Percentiles rank a stretch among this genome's conserved stretches.
These are phyloP conservation scores for Hortiboletus flavorubellus DNA, from an alignment of 768 basidiomycete species.

Conservation along the genomic window DNA sequence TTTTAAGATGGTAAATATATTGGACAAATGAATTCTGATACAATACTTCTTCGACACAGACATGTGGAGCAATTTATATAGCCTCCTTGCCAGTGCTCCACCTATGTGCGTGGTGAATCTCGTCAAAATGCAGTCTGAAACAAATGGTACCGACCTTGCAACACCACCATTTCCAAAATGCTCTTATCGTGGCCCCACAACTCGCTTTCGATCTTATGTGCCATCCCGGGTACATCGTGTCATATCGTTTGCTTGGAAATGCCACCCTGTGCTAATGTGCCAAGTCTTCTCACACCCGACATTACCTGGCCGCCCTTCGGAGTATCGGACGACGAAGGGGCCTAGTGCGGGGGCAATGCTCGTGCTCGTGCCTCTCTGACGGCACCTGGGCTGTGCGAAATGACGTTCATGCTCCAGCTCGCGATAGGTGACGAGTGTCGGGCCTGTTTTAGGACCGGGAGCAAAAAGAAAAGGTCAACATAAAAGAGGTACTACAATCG, in stretches of 20 bases:
- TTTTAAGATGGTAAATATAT: neutral
- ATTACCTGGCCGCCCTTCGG: slow-evolving; percentile 29
- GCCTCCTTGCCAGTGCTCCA: slow-evolving; percentile 37
- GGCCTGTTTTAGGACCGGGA: slow-evolving; percentile 20
- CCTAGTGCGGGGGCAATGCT: slow-evolving; percentile 36
- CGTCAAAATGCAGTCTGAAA: neutral
- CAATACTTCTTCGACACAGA: slow-evolving; percentile 32
- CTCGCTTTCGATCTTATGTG: slow-evolving; percentile 41
- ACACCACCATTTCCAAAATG: slow-evolving; percentile 29
- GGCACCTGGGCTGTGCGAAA: slow-evolving; percentile 27
- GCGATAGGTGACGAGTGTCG: slow-evolving; percentile 35
- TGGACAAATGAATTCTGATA: neutral
- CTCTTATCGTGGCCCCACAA: slow-evolving; percentile 48
- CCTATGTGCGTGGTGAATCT: slow-evolving; percentile 5
- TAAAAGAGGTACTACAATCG: slow-evolving; percentile 42
- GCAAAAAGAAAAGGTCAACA: slow-evolving; percentile 46
- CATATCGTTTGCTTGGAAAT: slow-evolving; percentile 53
- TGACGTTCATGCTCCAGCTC: slow-evolving; percentile 37
- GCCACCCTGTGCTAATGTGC: slow-evolving; percentile 40
- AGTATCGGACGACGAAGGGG: slow-evolving; percentile 31
- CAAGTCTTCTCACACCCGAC: slow-evolving; percentile 37
- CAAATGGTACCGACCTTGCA: slow-evolving; percentile 35
- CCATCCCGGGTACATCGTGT: slow-evolving; percentile 35
- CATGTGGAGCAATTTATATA: slow-evolving; percentile 36
- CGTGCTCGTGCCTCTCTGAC: slow-evolving; percentile 41